Base-by-base conservation (phyloP, 495 filamentous ascomycete genomes). In the Neurospora africana region DNA sequence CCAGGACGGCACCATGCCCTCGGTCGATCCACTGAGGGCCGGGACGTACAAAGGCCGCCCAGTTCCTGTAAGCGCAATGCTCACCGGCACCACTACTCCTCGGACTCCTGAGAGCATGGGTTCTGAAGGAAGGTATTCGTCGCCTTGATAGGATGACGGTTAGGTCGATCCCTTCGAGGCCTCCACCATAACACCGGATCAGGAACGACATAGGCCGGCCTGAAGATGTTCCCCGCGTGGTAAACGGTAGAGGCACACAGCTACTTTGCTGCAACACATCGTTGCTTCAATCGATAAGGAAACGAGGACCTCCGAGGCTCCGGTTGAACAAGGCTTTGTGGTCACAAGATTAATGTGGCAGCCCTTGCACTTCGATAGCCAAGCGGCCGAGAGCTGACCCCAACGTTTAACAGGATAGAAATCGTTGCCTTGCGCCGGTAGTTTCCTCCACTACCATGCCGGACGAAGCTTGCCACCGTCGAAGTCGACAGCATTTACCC, bases 1-100 rank as follows among this genome's bases (percentile, higher is more conserved):
- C 3, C 76, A 79, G 39, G 83, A 86, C 69, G 76, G 75, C 30
- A 61, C 78, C 9, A 73, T 80, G 77, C 61, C 70, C 13, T 23
- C 27, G 15, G 13, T 70, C 0, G 74, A 76, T 72, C 73, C 74
- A 2, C 61, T 79, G 13, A 23, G 36, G 17, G 40, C 23, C 10
- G 38, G 10, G 9, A 40, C 37, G 21, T 13, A n/a, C 41, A 27
- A 71, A 8, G 69, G 43, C 23, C 69, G 15, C 2, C 19, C 30
- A 1, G 69, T 65, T 36, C 69, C 69, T 19, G 53, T 65, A 65
- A 44, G 35, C 43, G 35, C 65, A 47, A 27, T 21, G 11, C 43
- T 53, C 40, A 5, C 0, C n/a, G 0, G 1, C 0, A 43, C 2
- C 9, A 35, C 65, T 53, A 3, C 21, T 19, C 17, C 40, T 47